phyloP scores from a whole-genome alignment of 2,329 filamentous ascomycete genomes.

The Neocatenulostroma microsporum region DNA sequence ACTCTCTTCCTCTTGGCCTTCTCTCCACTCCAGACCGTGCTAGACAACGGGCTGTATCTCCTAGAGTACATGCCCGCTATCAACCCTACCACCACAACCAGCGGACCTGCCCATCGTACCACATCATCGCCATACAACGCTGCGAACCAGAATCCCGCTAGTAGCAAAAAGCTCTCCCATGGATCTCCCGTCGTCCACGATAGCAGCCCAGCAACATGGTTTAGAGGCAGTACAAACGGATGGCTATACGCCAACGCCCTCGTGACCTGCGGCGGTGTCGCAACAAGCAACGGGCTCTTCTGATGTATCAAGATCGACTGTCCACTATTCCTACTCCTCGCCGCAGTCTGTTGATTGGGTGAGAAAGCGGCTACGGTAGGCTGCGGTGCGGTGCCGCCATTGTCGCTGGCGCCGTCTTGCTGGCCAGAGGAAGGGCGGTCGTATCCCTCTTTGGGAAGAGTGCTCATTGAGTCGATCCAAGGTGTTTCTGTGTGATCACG shows the following conservation, averaged over 20 bases:
- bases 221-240: constrained; percentile 83
- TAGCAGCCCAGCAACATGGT: constrained; percentile 73
- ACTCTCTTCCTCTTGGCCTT: constrained; percentile 50
- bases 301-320: constrained; percentile 76
- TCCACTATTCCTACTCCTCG: constrained; percentile 12
- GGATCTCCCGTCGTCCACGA: constrained; percentile 92
- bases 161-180: constrained; percentile 92
- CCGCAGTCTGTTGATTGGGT: constrained; percentile 59
- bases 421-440: constrained; percentile 18
- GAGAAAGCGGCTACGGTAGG: constrained; percentile 88
- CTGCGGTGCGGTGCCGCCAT: constrained; percentile 21
- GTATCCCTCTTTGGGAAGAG: no score
- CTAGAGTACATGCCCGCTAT: constrained; percentile 90
- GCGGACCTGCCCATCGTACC: constrained; percentile 72
- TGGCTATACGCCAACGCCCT: constrained; percentile 92
- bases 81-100: constrained; percentile 69
- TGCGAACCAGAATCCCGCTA: constrained; percentile 76
- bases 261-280: constrained; percentile 90
- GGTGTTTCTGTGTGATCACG: constrained; percentile 32
- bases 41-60: constrained; percentile 82
- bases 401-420: constrained; percentile 19
- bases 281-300: constrained; percentile 85
- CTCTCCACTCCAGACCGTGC: constrained; percentile 66
- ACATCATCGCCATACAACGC: constrained; percentile 80
- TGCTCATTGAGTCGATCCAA: constrained; percentile 47